Percentiles rank a stretch among this genome's conserved stretches.
phyloP scores from a whole-genome alignment of 495 filamentous ascomycete species.

The Xylaria venustula region DNA sequence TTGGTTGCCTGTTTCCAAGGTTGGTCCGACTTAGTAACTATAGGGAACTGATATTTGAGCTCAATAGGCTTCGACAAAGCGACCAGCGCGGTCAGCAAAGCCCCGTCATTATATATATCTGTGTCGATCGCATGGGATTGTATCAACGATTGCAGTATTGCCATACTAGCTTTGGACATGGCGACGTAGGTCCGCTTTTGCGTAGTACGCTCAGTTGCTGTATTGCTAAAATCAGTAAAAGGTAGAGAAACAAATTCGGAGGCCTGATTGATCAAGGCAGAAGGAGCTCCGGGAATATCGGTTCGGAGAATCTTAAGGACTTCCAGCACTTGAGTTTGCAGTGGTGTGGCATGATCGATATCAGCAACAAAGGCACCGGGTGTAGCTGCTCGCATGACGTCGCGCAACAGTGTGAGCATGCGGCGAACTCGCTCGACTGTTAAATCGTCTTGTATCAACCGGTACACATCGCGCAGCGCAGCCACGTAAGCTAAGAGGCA shows the following conservation, averaged over 20 bases:
- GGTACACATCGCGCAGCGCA: slow-evolving; percentile 74
- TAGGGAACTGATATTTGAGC: slow-evolving; percentile 70
- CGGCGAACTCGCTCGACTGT: slow-evolving; percentile 56
- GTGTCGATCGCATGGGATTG: slow-evolving; percentile 58
- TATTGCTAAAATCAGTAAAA: slow-evolving; percentile 42
- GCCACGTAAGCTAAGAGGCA: slow-evolving; percentile 76
- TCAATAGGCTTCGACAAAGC: slow-evolving; percentile 66
- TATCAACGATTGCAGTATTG: slow-evolving; percentile 63
- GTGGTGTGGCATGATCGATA: slow-evolving; percentile 74
- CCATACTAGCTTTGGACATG: slow-evolving; percentile 75
- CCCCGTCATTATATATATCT: slow-evolving; percentile 64
- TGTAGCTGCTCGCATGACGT: slow-evolving; percentile 58
- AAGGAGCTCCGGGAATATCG: slow-evolving; percentile 64
- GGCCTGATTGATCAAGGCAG: slow-evolving; percentile 64
- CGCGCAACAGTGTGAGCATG: slow-evolving; percentile 61
- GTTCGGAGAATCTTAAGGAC: slow-evolving; percentile 68
- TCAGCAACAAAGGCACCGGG: slow-evolving; percentile 77
- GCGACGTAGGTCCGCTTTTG: slow-evolving; percentile 76
- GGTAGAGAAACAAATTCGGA: slow-evolving; percentile 69
- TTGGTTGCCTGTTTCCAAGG: slow-evolving; percentile 80
- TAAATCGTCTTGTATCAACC: slow-evolving; percentile 67
- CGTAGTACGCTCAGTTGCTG: slow-evolving; percentile 28
- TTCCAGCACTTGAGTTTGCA: slow-evolving; percentile 74
- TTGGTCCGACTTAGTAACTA: slow-evolving; percentile 54
- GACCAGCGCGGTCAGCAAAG: slow-evolving; percentile 57